Evolutionary conservation across 176 grass and related monocot genomes (phyloP).

Genomic region (Lolium multiflorum): DNA sequence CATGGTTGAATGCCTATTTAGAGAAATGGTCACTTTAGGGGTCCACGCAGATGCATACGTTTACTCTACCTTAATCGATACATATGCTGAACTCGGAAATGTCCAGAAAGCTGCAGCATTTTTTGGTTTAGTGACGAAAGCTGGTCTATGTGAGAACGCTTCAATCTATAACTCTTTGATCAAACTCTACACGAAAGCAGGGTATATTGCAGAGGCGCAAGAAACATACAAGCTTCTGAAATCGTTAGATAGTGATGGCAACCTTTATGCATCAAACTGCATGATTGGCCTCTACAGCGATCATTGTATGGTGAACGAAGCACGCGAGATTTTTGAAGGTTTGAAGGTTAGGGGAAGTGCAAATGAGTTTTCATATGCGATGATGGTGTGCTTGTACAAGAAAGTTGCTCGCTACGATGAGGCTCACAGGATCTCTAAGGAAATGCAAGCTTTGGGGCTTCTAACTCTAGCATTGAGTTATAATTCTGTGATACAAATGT

Average conservation of each 20-base stretch:
- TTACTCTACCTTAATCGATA: conserved; percentile 87
- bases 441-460: conserved; percentile 84
- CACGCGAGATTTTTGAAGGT: conserved; percentile 74
- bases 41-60: conserved; percentile 65
- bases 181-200: conserved; percentile 81
- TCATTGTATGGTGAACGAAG: conserved; percentile 83
- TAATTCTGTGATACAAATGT: conserved; percentile 71
- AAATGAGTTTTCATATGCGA: conserved; percentile 88
- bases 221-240: conserved; percentile 69
- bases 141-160: conserved; percentile 64
- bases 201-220: conserved; percentile 75
- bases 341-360: conserved; percentile 63
- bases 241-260: conserved; percentile 62
- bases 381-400: conserved; percentile 80
- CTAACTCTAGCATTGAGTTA: conserved; percentile 66
- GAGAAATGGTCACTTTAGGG: conserved; percentile 72
- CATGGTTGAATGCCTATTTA: conserved; percentile 70
- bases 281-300: conserved; percentile 91
- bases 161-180: conserved; percentile 79
- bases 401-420: conserved; percentile 67
- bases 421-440: conserved; percentile 71
- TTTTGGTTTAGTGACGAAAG: conserved; percentile 78
- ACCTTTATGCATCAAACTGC: conserved; percentile 85
- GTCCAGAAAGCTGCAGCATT: conserved; percentile 72
- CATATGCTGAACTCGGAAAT: conserved; percentile 79